Evolutionary conservation across 106 monocot species (phyloP).

Genomic region (Agapanthus africanus): DNA sequence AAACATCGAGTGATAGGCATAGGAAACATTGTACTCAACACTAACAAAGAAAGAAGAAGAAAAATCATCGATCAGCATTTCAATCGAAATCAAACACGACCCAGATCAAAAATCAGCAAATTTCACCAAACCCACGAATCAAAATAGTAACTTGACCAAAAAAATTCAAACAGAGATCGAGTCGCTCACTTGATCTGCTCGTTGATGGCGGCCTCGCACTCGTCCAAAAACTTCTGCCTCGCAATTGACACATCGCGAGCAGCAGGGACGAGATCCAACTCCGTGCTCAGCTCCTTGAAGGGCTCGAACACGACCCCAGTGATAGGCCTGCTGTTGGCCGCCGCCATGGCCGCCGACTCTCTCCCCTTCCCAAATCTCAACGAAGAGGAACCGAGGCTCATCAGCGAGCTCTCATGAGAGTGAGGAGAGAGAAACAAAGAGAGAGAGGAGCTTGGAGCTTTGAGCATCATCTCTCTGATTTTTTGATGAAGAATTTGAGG

Average conservation of each 20-base stretch:
- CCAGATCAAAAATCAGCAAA: background rate
- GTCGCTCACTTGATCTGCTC: constrained; percentile 79
- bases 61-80: background rate
- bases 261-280: constrained; percentile 35
- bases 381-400: background rate
- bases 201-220: constrained; percentile 80
- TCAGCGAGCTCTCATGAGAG: background rate
- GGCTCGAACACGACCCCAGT: constrained; percentile 47
- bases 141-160: background rate
- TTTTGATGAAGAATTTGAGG: background rate
- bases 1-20: constrained; percentile 80
- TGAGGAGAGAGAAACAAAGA: constrained; percentile 9
- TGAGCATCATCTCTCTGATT: background rate
- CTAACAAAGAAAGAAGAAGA: background rate
- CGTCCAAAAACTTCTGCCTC: constrained; percentile 41
- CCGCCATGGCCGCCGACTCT: background rate
- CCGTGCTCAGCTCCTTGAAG: constrained; percentile 56
- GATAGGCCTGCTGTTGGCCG: constrained; percentile 3
- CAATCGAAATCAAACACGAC: background rate
- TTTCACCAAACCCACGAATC: background rate
- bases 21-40: constrained; percentile 87
- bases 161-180: background rate
- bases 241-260: constrained; percentile 54
- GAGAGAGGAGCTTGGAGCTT: constrained; percentile 6
- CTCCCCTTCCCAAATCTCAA: background rate